A percentile compares a stretch with the other conserved stretches of the same genome.
These are phyloP conservation scores for Myriangium duriaei DNA, from an alignment of 2,329 filamentous ascomycete genomes.

Conservation along the genomic window DNA sequence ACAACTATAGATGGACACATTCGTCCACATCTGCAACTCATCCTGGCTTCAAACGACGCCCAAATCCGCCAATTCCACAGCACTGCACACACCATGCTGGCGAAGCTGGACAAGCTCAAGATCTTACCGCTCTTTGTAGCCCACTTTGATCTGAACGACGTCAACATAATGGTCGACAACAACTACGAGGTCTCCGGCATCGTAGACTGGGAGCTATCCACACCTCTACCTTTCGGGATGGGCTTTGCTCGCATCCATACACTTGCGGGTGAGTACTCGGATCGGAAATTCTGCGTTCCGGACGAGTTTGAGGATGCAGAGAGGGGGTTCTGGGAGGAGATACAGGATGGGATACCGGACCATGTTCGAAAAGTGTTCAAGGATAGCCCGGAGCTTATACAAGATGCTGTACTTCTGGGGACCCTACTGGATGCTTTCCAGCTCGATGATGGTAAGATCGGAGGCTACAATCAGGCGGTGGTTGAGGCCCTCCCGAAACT, in stretches of 20 bases:
- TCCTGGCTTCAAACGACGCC: not conserved
- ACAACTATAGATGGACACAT: no score
- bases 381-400: not conserved
- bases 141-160: slow-evolving; percentile 14
- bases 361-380: not conserved
- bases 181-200: slow-evolving; percentile 14
- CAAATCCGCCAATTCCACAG: not conserved
- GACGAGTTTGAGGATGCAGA: not conserved
- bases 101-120: slow-evolving; percentile 12
- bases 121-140: slow-evolving; percentile 13
- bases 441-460: slow-evolving; percentile 12
- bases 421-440: slow-evolving; percentile 13
- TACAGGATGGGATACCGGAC: not conserved
- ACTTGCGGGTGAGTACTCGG: slow-evolving; percentile 8
- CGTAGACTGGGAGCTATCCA: slow-evolving; percentile 15
- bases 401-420: slow-evolving; percentile 12
- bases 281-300: not conserved
- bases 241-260: slow-evolving; percentile 13
- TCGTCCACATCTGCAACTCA: not conserved
- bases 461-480: slow-evolving; percentile 12
- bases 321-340: not conserved
- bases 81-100: not conserved
- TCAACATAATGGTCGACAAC: slow-evolving; percentile 15
- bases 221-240: slow-evolving; percentile 15
- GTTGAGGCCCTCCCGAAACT: slow-evolving; percentile 10